Percentiles rank a stretch among this genome's conserved stretches.
Conservation (phyloP, 2,329 filamentous ascomycete species). For the Arachnomyces sp. region DNA sequence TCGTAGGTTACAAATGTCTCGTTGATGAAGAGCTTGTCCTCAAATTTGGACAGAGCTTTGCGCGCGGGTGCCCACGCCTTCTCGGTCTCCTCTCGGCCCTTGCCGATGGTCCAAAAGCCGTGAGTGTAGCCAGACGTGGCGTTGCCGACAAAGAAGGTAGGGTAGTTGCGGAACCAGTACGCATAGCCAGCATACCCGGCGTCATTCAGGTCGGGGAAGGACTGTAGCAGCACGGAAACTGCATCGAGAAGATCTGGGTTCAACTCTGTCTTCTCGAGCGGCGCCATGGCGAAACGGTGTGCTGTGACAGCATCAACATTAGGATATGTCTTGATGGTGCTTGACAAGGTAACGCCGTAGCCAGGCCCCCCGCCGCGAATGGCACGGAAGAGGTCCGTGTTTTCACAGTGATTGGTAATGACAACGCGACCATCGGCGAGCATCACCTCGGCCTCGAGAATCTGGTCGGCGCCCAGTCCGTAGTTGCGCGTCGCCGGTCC, state of each 20-base stretch:
- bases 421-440: slow-evolving; percentile 30
- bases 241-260: no score
- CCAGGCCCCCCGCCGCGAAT: slow-evolving; percentile 35
- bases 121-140: no score
- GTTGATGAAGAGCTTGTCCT: slow-evolving; percentile 20
- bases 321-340: slow-evolving; percentile 23
- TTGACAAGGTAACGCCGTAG: slow-evolving; percentile 28
- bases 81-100: slow-evolving; percentile 12
- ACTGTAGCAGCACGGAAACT: no score
- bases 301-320: slow-evolving; percentile 8
- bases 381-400: slow-evolving; percentile 32
- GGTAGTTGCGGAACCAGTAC: slow-evolving; percentile 17
- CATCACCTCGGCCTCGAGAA: slow-evolving; percentile 37
- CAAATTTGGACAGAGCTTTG: slow-evolving; percentile 14
- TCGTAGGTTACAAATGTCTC: slow-evolving; percentile 16
- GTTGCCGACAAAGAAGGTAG: slow-evolving; percentile 16
- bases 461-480: slow-evolving; percentile 39
- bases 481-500: slow-evolving; percentile 32
- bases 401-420: slow-evolving; percentile 26
- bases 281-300: slow-evolving; percentile 2
- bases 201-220: slow-evolving; percentile 20
- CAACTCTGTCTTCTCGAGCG: no score
- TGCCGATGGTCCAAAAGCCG: slow-evolving; percentile 18
- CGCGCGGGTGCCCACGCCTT: slow-evolving; percentile 14
- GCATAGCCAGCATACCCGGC: slow-evolving; percentile 25